Evolutionary conservation across 306 rosid species (phyloP).

Genomic region (Leucaena leucocephala): DNA sequence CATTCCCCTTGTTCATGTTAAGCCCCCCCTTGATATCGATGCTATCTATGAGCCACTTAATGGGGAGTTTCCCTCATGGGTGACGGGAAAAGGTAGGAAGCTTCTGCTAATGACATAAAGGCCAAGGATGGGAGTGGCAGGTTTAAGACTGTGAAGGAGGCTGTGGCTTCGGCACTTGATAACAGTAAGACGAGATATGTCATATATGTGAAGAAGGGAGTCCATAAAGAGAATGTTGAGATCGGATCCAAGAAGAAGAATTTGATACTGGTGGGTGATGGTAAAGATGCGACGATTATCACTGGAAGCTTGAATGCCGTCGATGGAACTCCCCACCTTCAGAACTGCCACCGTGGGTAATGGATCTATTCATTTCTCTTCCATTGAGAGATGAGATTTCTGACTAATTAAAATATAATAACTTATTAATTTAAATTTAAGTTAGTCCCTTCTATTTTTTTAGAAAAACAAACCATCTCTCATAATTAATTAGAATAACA

Average conservation of each 20-base stretch:
- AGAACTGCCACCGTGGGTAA: slow-evolving; percentile 66
- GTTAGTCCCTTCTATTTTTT: no score
- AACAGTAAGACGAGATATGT: slow-evolving; percentile 49
- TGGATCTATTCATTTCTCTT: not conserved
- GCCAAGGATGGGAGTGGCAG: slow-evolving; percentile 66
- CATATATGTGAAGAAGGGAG: slow-evolving; percentile 56
- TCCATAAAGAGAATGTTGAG: slow-evolving; percentile 51
- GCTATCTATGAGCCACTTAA: slow-evolving; percentile 22
- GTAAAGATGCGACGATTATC: slow-evolving; percentile 53
- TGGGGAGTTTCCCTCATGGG: slow-evolving; percentile 52
- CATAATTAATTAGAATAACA: no score
- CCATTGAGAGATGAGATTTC: no score
- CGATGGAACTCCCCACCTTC: slow-evolving; percentile 58
- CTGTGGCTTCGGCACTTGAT: slow-evolving; percentile 51
- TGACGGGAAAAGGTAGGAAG: slow-evolving; percentile 42
- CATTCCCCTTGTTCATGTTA: slow-evolving; percentile 25
- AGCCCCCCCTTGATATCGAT: not conserved
- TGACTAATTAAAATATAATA: no score
- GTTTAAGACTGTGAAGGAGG: slow-evolving; percentile 51
- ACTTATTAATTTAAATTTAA: no score
- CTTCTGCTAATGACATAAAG: slow-evolving; percentile 41
- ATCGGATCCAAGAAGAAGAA: slow-evolving; percentile 52
- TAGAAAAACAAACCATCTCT: no score
- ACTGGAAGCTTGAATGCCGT: slow-evolving; percentile 56
- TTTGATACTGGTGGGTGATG: slow-evolving; percentile 61